Evolutionary conservation across 495 filamentous ascomycete species (phyloP).

Genomic region (Antarctomyces pellizariae): DNA sequence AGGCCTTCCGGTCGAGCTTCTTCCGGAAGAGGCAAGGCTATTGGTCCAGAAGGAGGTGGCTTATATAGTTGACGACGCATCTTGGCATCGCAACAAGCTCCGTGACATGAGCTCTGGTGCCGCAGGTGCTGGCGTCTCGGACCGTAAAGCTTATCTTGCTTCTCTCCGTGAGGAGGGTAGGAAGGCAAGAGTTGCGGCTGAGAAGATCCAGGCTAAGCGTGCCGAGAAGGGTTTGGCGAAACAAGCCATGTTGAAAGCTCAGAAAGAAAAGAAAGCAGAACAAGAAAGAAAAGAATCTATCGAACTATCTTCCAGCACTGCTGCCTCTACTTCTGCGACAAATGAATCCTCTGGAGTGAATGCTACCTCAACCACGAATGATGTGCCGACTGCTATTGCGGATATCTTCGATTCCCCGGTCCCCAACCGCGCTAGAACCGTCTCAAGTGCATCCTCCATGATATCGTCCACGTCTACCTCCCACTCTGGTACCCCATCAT

Average conservation of each 20-base stretch:
- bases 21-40: constrained; percentile 70
- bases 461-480: constrained; percentile 14
- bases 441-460: too few species aligned
- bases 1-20: constrained; percentile 68
- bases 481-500: constrained; percentile 13
- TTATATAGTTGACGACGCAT: constrained; percentile 55
- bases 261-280: too few species aligned
- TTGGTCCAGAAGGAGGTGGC: constrained; percentile 60
- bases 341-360: too few species aligned
- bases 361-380: too few species aligned
- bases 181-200: constrained; percentile 7
- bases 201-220: constrained; percentile 2
- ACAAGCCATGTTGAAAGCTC: constrained; percentile 3
- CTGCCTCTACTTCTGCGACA: too few species aligned
- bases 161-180: constrained; percentile 9
- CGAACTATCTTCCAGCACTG: too few species aligned
- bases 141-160: constrained; percentile 10
- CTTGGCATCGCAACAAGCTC: constrained; percentile 30
- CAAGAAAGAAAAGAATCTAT: too few species aligned
- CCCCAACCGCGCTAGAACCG: too few species aligned
- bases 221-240: constrained; percentile 4
- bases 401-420: too few species aligned
- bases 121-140: constrained; percentile 5
- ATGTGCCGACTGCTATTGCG: too few species aligned
- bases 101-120: constrained; percentile 15